Base-by-base conservation (phyloP, 306 rosid genomes). In the Acacia melanoxylon region DNA sequence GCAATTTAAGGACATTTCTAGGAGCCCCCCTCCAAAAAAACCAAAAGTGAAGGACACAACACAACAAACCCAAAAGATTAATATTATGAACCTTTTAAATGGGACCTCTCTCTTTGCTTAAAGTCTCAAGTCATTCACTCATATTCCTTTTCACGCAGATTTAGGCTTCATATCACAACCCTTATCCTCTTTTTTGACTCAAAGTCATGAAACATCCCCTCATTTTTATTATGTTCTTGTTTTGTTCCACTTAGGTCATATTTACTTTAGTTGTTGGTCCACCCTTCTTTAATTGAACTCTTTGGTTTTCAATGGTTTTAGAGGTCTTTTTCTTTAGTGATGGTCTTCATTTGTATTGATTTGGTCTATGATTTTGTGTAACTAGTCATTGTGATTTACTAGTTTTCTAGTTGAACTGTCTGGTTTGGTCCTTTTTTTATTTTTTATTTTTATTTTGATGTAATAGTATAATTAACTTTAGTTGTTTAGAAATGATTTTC, bases 1-100 rank as follows among this genome's bases (percentile, higher is more conserved):
- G 93, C 86, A 90, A 90, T 82, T 88, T 84, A 82, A 90, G 90
- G 91, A 82, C 80, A 75, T 72, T 56, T 80, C 35, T 81, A 46
- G 79, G 48, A 49, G 41, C 20, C 56, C 44, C 44, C 6, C 65
- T 10, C 7, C 65, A 48, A 8, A 20, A 46, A 20, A 54, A 54
- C 25, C 62, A 67, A 73, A 80, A 41, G 78, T 78, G 44, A 24
- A 85, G 76, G 75, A 37, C 80, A 71, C 3, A 31, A 31, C 35
- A 31, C 80, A 70, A 71, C 80, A 70, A 62, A 27, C 27, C 72
- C 44, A 74, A 46, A 24, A 71, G 75, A 25, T 72, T 66, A 51
- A 49, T 78, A 78, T 77, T 22, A 84, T 82, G 83, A 66, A 51
- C 76, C 63, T 42, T 37, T n/a, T 69, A 15, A 6, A 71, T 27